phyloP scores from a whole-genome alignment of 768 basidiomycete genomes.

The Psilocybe cubensis region DNA sequence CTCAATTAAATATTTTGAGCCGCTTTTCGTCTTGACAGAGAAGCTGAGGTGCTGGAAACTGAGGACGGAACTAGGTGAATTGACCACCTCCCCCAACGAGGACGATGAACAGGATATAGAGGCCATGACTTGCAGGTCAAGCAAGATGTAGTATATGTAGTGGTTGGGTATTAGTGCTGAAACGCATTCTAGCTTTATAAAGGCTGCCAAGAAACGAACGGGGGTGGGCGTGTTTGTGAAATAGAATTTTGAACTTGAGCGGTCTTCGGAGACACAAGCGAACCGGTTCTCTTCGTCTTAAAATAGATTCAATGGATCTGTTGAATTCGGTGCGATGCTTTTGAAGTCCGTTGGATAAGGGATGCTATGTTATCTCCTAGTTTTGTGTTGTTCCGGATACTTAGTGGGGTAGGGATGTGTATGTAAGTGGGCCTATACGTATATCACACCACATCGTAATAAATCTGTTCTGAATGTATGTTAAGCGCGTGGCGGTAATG shows the following conservation, averaged over 20 bases:
- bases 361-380: too few relatives aligned
- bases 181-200: neutral
- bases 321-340: neutral
- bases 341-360: too few relatives aligned
- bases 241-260: neutral
- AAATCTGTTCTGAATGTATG: too few relatives aligned
- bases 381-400: neutral
- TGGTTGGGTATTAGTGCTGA: neutral
- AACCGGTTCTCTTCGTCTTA: neutral
- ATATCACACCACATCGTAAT: too few relatives aligned
- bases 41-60: constrained; percentile 39
- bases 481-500: too few relatives aligned
- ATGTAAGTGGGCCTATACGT: too few relatives aligned
- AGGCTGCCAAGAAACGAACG: neutral
- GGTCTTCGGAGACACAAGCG: neutral
- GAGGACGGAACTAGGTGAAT: constrained; percentile 27
- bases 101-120: neutral
- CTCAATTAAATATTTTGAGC: constrained; percentile 36
- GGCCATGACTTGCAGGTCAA: neutral
- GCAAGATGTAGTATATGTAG: neutral
- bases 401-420: too few relatives aligned
- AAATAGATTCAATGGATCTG: neutral
- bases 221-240: neutral
- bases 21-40: constrained; percentile 25
- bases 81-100: neutral